Conservation (phyloP, 352 stramenopile genomes). For the Phytophthora capsici region DNA sequence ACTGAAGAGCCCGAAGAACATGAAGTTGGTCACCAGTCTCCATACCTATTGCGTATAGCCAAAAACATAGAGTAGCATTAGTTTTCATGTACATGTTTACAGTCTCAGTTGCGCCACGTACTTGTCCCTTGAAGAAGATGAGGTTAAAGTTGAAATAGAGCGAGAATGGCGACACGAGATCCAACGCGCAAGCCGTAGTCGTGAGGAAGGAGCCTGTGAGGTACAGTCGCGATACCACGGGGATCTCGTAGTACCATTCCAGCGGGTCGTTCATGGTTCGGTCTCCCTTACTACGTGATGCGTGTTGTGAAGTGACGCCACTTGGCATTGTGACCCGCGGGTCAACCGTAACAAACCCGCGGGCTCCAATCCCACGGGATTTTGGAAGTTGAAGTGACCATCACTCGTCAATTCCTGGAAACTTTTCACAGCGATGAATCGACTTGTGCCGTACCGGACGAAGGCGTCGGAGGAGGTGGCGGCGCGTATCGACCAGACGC, state of each 20-base stretch:
- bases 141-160: slow-evolving; percentile 96
- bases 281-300: background rate
- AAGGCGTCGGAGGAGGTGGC: slow-evolving; percentile 60
- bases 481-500: slow-evolving; percentile 70
- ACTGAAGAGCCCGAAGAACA: slow-evolving; percentile 99
- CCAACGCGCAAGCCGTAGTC: slow-evolving; percentile 95
- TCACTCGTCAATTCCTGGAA: slow-evolving; percentile 27
- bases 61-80: background rate
- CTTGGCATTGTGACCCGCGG: slow-evolving; percentile 34
- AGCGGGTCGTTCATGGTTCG: slow-evolving; percentile 85
- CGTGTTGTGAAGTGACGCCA: slow-evolving; percentile 41
- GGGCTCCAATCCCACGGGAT: slow-evolving; percentile 7
- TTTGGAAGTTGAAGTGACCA: slow-evolving; percentile 40
- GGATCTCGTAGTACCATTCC: slow-evolving; percentile 99
- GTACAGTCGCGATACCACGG: slow-evolving; percentile 97
- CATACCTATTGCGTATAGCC: slow-evolving; percentile 72
- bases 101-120: slow-evolving; percentile 35
- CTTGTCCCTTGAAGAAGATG: slow-evolving; percentile 97
- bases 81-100: background rate
- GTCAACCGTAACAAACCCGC: slow-evolving; percentile 6
- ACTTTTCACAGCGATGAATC: slow-evolving; percentile 48
- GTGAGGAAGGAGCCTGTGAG: slow-evolving; percentile 98
- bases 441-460: slow-evolving; percentile 64
- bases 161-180: slow-evolving; percentile 97
- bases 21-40: slow-evolving; percentile 97